Base-by-base conservation (phyloP, 2,329 filamentous ascomycete genomes). In the Tolypocladium pustulatum region DNA sequence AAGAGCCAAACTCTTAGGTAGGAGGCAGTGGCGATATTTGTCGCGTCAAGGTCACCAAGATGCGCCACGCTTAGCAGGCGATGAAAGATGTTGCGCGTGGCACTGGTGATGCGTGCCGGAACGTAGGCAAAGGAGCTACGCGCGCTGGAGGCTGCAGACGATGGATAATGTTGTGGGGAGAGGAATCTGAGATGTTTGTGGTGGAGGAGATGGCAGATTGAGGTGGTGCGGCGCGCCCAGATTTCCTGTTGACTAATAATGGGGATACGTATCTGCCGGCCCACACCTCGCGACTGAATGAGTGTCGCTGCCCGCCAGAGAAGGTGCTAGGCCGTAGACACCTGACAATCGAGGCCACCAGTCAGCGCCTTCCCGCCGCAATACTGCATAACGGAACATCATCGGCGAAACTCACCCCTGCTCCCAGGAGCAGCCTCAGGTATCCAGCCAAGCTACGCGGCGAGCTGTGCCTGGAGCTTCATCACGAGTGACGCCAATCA, bases 381-480 rank as follows among this genome's bases (percentile, higher is more conserved):
- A 3, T 7, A 7, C 49, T n/a, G n/a, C 30, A 15, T 17, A 12
- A 10, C 54, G 37, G 40, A 32, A 22, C 7, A 56, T 46, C 38
- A 12, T 36, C 38, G 55, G 55, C 55, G 22, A 5, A 46, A 0
- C 27, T 2, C n/a, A 12, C 9, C 54, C 37, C n/a, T 38, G 38
- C 13, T 13, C 27, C 27, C 5, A 34, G n/a, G n/a, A 9, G 49
- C 49, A 53, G 49, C 59, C 58, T 60, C 37, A 61, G 60, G 59
- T 57, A 55, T 58, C 56, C 34, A 58, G 54, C 53, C 58, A 15
- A 53, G 49, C 49, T 60, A 63, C 59, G 61, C 61, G 62, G 62
- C 62, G 57, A 62, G 62, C 61, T 60, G 61, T 63, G 62, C 61
- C 62, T 63, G 57, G 60, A 64, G 59, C 61, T 63, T 46, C 57